A percentile compares a stretch with the other conserved stretches of the same genome.
Evolutionary conservation across 2,329 filamentous ascomycete genomes (phyloP).

Genomic region (Trichophyton simii): DNA sequence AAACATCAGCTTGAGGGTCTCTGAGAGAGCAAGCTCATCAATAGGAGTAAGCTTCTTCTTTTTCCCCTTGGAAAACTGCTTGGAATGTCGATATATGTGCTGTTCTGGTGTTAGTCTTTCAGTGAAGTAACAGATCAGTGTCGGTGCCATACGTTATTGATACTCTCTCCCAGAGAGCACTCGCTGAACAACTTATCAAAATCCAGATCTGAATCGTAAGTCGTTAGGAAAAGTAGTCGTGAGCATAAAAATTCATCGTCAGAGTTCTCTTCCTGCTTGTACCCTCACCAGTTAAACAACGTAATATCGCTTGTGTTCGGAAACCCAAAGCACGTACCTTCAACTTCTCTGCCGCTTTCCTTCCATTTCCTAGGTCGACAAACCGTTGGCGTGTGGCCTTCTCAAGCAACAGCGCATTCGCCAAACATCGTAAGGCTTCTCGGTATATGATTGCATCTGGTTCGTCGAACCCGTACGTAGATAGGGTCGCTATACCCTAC

Average conservation of each 20-base stretch:
- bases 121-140: background rate
- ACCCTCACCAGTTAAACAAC: background rate
- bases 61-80: slow-evolving; percentile 36
- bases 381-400: slow-evolving; percentile 57
- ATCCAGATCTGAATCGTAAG: slow-evolving; percentile 61
- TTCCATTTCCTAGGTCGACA: slow-evolving; percentile 55
- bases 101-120: slow-evolving; percentile 13
- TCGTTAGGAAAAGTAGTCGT: slow-evolving; percentile 68
- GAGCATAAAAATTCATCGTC: slow-evolving; percentile 80
- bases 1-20: slow-evolving; percentile 79
- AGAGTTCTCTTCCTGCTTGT: slow-evolving; percentile 46
- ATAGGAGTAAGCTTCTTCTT: slow-evolving; percentile 32
- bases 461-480: slow-evolving; percentile 59
- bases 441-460: slow-evolving; percentile 51
- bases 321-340: slow-evolving; percentile 32
- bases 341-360: slow-evolving; percentile 57
- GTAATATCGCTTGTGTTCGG: no score
- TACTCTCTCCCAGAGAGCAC: slow-evolving; percentile 52
- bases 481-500: slow-evolving; percentile 63
- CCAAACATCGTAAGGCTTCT: slow-evolving; percentile 68
- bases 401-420: slow-evolving; percentile 67
- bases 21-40: slow-evolving; percentile 66
- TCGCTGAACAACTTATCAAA: slow-evolving; percentile 53
- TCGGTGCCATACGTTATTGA: slow-evolving; percentile 39
- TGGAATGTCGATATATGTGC: slow-evolving; percentile 59